Evolutionary conservation across 164 flowering plant genomes (phyloP).

Genomic region (Kingdonia uniflora): DNA sequence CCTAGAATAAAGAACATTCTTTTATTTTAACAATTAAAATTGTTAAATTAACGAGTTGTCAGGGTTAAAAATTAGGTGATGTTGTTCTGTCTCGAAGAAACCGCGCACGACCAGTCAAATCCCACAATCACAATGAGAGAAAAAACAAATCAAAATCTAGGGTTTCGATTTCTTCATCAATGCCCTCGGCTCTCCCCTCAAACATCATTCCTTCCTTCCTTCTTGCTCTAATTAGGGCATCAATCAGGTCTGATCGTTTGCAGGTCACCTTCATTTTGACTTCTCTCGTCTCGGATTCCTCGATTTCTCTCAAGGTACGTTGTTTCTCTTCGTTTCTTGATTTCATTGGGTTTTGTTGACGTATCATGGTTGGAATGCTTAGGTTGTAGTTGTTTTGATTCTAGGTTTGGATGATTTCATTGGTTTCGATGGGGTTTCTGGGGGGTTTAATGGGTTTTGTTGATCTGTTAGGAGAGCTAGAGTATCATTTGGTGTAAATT

Average conservation of each 20-base stretch:
- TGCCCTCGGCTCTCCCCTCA: slow-evolving; percentile 1
- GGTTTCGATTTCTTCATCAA: slow-evolving; percentile 13
- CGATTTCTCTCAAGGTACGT: slow-evolving; percentile 8
- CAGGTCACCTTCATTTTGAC: background rate
- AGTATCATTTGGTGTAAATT: background rate
- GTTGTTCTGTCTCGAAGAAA: too few relatives aligned
- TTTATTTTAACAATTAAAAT: too few relatives aligned
- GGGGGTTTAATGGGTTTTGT: background rate
- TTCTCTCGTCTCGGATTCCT: background rate
- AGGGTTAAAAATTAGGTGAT: too few relatives aligned
- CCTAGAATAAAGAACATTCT: too few relatives aligned
- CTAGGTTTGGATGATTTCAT: background rate
- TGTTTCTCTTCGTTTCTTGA: background rate
- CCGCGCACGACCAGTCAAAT: too few relatives aligned
- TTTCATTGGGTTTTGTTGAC: background rate
- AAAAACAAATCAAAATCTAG: slow-evolving; percentile 8
- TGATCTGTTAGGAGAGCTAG: background rate
- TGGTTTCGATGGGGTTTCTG: background rate
- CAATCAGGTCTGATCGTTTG: background rate
- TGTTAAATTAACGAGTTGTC: too few relatives aligned
- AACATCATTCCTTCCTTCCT: background rate
- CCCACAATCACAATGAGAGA: too few relatives aligned
- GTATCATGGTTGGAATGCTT: background rate
- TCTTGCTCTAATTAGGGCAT: too few relatives aligned
- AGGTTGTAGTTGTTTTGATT: background rate